Evolutionary conservation across 306 rosid genomes (phyloP), one percentile per base, ranked within the genome.

Genomic region (Quercus suber): DNA sequence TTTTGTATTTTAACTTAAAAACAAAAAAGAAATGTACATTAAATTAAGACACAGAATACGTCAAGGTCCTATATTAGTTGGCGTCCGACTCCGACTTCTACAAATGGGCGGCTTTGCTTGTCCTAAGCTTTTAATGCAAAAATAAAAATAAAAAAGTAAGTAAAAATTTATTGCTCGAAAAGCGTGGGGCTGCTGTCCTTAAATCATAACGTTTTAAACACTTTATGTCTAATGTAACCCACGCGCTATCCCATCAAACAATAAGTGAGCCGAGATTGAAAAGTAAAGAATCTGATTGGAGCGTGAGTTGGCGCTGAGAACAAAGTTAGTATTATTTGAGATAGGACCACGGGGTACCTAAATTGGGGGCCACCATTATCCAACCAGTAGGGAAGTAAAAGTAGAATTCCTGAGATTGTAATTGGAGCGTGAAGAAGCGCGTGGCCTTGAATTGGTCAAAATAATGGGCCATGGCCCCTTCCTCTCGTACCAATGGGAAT

Each of bases 81-180:
- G 69, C 78, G 41, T 6, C 30, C 45, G 77, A 70, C n/a, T 6
- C 30, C 30, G 73, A 70, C 59, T 52, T 19, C 11, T n/a, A 55
- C 13, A n/a, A 37, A 37, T 73, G 80, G 86, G 84, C 84, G 86
- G 89, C 86, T 55, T 67, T 35, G 69, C 55, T 82, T 79, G 88
- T 82, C 84, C 13, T 49, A 12, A 69, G 25, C 45, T 23, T 74
- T 37, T 31, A 61, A 79, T 61, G 77, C 56, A 61, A 43, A 82
- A 73, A 73, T 37, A 37, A 7, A 37, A 33, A 33, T 0, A 33
- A 5, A 1, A 0, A 35, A 45, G 7, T 4, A 17, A 12, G 11
- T 8, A 33, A 2, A 17, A 27, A 14, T 55, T 49, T 71, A 53
- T 65, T 79, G 25, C 55, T n/a, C 19, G 12, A 21, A 72, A 37